phyloP scores from a whole-genome alignment of 768 basidiomycete species.

The Chlorophyllum brunneum region DNA sequence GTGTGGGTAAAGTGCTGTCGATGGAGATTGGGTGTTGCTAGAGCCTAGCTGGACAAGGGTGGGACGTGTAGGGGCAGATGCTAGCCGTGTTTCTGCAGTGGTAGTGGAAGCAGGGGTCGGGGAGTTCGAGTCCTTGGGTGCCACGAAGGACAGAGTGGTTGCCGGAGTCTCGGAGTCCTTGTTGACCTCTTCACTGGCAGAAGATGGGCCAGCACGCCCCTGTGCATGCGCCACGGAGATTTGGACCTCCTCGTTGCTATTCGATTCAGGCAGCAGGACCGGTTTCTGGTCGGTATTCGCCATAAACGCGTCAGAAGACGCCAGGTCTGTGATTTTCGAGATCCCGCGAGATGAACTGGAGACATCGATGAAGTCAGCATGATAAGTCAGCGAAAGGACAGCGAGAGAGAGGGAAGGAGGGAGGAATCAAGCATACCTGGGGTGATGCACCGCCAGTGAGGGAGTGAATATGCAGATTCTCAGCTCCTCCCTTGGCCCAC shows the following conservation, averaged over 20 bases:
- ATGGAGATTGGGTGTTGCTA: conserved; percentile 24
- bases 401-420: not conserved
- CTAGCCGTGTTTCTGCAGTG: conserved; percentile 23
- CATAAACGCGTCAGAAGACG: conserved; percentile 82
- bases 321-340: conserved; percentile 24
- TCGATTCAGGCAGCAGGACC: conserved; percentile 42
- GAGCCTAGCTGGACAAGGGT: conserved; percentile 45
- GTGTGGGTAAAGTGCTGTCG: conserved; percentile 45
- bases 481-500: conserved; percentile 14
- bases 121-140: conserved; percentile 14
- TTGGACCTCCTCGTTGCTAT: conserved; percentile 28
- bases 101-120: conserved; percentile 9
- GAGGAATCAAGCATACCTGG: conserved; percentile 29
- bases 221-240: conserved; percentile 21
- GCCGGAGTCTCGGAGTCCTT: conserved; percentile 18
- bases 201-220: conserved; percentile 22
- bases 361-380: conserved; percentile 5
- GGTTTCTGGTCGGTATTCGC: conserved; percentile 55
- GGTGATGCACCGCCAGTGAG: conserved; percentile 17
- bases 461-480: conserved; percentile 20
- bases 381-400: not conserved
- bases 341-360: conserved; percentile 10
- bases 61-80: conserved; percentile 32
- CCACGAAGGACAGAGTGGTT: conserved; percentile 12
- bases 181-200: conserved; percentile 16